These are phyloP conservation scores for Paracamarosporium sp. DNA, from an alignment of 2,329 filamentous ascomycete species.

Conservation along the genomic window DNA sequence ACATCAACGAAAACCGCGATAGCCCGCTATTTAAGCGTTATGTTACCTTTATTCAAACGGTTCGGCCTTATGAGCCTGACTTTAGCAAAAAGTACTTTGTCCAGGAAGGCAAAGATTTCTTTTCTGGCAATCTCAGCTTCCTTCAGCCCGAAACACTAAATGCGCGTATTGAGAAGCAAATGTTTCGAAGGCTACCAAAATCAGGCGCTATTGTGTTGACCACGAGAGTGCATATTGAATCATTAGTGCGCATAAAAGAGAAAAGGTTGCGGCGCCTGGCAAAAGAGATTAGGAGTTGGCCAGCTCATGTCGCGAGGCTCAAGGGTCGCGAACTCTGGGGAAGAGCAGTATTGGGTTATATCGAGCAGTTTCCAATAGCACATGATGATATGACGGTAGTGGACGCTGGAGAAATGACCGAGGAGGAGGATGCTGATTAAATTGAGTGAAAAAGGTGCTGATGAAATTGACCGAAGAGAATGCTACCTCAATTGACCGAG, in stretches of 20 bases:
- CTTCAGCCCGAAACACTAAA: constrained; percentile 49
- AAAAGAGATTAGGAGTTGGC: constrained; percentile 31
- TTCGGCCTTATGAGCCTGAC: constrained; percentile 40
- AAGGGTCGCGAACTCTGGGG: constrained; percentile 37
- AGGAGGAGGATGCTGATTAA: not conserved
- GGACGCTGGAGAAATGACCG: not conserved
- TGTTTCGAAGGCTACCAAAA: constrained; percentile 54
- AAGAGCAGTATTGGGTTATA: constrained; percentile 25
- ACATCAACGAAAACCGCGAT: constrained; percentile 53
- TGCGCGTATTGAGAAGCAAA: constrained; percentile 58
- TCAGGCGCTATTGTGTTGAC: constrained; percentile 57
- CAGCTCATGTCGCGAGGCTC: constrained; percentile 23
- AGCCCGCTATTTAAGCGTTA: constrained; percentile 56
- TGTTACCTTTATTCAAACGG: constrained; percentile 59
- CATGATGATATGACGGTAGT: constrained; percentile 9
- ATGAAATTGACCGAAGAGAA: too few species aligned
- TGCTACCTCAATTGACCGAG: too few species aligned
- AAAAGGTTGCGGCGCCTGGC: constrained; percentile 17
- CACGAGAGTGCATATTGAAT: constrained; percentile 55
- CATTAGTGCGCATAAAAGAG: constrained; percentile 19
- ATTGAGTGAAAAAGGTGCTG: not conserved
- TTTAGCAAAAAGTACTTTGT: constrained; percentile 55
- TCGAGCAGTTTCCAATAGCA: constrained; percentile 13
- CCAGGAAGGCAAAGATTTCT: constrained; percentile 48
- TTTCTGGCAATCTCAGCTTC: constrained; percentile 26